These are phyloP conservation scores for Wolfiporia cocos DNA, from an alignment of 1,284 basidiomycete genomes.

Conservation along the genomic window DNA sequence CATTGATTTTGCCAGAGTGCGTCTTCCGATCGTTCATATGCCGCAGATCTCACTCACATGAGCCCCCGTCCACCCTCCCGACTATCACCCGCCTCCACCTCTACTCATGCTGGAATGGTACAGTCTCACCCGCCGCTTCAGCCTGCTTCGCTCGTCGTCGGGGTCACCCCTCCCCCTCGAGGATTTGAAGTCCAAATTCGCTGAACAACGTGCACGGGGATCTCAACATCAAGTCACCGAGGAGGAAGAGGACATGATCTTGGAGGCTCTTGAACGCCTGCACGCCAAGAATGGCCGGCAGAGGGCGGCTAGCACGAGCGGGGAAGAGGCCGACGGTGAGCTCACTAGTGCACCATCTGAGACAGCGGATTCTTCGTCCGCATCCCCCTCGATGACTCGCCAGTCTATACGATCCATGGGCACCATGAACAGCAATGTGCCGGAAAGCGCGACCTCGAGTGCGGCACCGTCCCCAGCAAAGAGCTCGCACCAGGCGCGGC, in stretches of 20 bases:
- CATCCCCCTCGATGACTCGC: slow-evolving; percentile 18
- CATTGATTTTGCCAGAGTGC: slow-evolving; percentile 77
- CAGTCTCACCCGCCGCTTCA: slow-evolving; percentile 76
- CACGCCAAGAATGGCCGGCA: slow-evolving; percentile 30
- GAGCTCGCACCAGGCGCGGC: slow-evolving; percentile 40
- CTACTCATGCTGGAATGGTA: slow-evolving; percentile 21
- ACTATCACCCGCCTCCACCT: slow-evolving; percentile 12
- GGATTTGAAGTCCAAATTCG: slow-evolving; percentile 58
- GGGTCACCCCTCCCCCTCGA: slow-evolving; percentile 61
- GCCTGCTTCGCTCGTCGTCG: slow-evolving; percentile 60
- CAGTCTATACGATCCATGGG: slow-evolving; percentile 40
- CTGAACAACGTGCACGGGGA: slow-evolving; percentile 68
- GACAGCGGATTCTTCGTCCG: slow-evolving; percentile 25
- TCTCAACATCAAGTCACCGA: slow-evolving; percentile 62
- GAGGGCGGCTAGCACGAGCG: slow-evolving; percentile 8
- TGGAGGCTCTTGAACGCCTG: slow-evolving; percentile 61
- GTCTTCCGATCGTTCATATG: slow-evolving; percentile 29
- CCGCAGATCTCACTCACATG: slow-evolving; percentile 9
- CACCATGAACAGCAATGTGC: slow-evolving; percentile 33
- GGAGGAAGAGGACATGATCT: slow-evolving; percentile 77
- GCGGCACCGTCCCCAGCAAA: slow-evolving; percentile 30
- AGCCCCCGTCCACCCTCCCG: slow-evolving; percentile 4
- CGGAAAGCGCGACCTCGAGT: slow-evolving; percentile 34
- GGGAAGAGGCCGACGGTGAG: slow-evolving; percentile 10
- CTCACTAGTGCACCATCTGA: slow-evolving; percentile 13